phyloP scores from a whole-genome alignment of 768 basidiomycete species.

The Wakefieldia striispora region DNA sequence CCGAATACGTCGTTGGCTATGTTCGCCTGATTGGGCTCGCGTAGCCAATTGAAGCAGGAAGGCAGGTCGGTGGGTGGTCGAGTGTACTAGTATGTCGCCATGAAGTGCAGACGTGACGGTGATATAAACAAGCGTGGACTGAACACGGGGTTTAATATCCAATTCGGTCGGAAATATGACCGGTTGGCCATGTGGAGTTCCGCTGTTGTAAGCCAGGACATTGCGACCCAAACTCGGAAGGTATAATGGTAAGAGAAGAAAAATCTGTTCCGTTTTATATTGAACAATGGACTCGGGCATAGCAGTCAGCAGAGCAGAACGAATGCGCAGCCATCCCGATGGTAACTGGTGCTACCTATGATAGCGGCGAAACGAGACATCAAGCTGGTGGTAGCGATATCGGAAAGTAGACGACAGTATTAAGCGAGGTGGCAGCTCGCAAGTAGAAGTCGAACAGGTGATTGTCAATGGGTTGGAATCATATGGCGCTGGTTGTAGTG shows the following conservation, averaged over 20 bases:
- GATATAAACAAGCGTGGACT: slow-evolving; percentile 1
- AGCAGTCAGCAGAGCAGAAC: not conserved
- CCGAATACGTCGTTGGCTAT: slow-evolving; percentile 5
- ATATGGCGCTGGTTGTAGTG: slow-evolving; percentile 5
- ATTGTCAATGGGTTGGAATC: not conserved
- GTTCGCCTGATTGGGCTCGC: not conserved
- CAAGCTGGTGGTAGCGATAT: not conserved
- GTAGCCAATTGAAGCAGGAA: not conserved
- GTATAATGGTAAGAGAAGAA: not conserved
- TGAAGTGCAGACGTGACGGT: not conserved
- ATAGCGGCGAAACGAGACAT: not conserved
- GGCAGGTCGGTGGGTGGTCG: not conserved
- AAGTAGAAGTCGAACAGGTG: slow-evolving; percentile 1
- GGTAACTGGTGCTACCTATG: not conserved
- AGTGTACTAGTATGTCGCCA: too few relatives aligned
- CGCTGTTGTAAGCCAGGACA: slow-evolving; percentile 1
- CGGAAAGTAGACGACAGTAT: slow-evolving; percentile 1
- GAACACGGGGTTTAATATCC: not conserved
- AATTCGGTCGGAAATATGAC: slow-evolving; percentile 15
- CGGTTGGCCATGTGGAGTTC: slow-evolving; percentile 9
- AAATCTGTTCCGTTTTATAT: not conserved
- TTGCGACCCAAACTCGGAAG: slow-evolving; percentile 1
- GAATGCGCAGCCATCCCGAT: not conserved
- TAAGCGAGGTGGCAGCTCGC: slow-evolving; percentile 3
- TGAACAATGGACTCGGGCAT: slow-evolving; percentile 1